phyloP scores from a whole-genome alignment of 371 early-diverging fungal species.

The Circinella umbellata region DNA sequence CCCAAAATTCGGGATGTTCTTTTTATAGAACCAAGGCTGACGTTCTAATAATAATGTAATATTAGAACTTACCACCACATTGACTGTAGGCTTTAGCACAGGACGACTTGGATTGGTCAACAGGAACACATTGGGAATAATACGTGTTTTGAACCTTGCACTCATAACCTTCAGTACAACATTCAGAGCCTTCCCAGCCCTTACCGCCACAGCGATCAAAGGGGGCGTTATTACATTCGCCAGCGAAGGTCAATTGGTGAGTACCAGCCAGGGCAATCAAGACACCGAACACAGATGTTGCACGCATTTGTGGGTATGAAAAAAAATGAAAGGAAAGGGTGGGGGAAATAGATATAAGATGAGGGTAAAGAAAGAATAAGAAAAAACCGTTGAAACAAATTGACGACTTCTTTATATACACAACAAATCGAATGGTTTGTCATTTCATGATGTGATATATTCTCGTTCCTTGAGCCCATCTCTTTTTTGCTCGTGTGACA shows the following conservation, averaged over 20 bases:
- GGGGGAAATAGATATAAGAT: not conserved
- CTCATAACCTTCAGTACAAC: slow-evolving; percentile 14
- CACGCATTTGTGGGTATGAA: slow-evolving; percentile 10
- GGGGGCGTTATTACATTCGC: slow-evolving; percentile 9
- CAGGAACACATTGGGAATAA: slow-evolving; percentile 17
- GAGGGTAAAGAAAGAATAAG: not conserved
- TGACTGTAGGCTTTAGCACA: slow-evolving; percentile 32
- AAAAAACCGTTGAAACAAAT: not conserved
- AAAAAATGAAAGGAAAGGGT: slow-evolving; percentile 9
- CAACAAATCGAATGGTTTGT: not conserved
- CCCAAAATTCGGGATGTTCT: not conserved
- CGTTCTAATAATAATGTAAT: no score
- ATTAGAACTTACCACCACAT: slow-evolving; percentile 36
- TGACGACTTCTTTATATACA: not conserved
- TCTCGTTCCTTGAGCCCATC: not conserved
- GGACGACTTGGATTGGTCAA: not conserved
- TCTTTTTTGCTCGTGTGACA: not conserved
- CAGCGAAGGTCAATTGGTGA: slow-evolving; percentile 12
- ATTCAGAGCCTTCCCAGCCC: slow-evolving; percentile 8
- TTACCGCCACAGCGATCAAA: slow-evolving; percentile 17
- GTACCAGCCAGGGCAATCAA: slow-evolving; percentile 7
- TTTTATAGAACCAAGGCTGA: no score
- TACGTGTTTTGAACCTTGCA: slow-evolving; percentile 18
- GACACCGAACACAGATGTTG: slow-evolving; percentile 7
- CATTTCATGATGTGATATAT: no score